A percentile compares a stretch with the other conserved stretches of the same genome.
Conservation (phyloP, 1,284 basidiomycete species). For the Cryptococcus maquisensis region DNA sequence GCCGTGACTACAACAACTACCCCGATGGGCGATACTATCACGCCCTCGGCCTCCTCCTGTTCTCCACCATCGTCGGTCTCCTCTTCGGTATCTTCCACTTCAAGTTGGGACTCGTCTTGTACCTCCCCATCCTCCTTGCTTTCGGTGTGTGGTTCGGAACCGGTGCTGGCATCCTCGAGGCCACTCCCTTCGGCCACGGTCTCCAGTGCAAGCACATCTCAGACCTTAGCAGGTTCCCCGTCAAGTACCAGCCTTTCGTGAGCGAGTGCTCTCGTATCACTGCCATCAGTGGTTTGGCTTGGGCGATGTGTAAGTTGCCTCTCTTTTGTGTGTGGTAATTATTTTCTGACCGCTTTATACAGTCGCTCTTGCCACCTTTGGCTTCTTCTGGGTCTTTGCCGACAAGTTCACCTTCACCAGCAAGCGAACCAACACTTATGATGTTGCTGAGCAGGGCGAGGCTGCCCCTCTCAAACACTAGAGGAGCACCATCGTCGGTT, state of each 20-base stretch:
- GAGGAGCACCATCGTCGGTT: background rate
- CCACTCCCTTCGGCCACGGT: constrained; percentile 41
- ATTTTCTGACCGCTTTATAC: background rate
- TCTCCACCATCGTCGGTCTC: constrained; percentile 30
- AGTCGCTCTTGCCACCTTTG: constrained; percentile 34
- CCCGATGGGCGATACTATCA: constrained; percentile 29
- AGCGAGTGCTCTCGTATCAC: constrained; percentile 29
- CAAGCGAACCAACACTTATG: constrained; percentile 28
- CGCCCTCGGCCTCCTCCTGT: constrained; percentile 36
- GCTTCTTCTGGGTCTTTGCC: constrained; percentile 29
- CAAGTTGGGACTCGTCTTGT: constrained; percentile 21
- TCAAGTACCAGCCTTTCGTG: constrained; percentile 24
- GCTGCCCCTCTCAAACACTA: constrained; percentile 10
- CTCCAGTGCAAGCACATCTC: constrained; percentile 28
- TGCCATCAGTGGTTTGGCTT: constrained; percentile 36
- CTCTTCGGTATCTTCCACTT: constrained; percentile 37
- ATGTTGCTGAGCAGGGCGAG: constrained; percentile 14
- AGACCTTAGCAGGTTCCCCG: constrained; percentile 27
- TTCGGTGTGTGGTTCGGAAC: constrained; percentile 27
- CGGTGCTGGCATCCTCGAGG: constrained; percentile 36
- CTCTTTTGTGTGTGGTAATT: background rate
- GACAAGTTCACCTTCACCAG: constrained; percentile 31
- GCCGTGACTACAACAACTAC: constrained; percentile 19
- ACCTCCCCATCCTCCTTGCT: constrained; percentile 32
- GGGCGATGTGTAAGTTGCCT: constrained; percentile 35